These are phyloP conservation scores for Candida saitoana DNA, from an alignment of 805 yeast genomes.

Conservation along the genomic window DNA sequence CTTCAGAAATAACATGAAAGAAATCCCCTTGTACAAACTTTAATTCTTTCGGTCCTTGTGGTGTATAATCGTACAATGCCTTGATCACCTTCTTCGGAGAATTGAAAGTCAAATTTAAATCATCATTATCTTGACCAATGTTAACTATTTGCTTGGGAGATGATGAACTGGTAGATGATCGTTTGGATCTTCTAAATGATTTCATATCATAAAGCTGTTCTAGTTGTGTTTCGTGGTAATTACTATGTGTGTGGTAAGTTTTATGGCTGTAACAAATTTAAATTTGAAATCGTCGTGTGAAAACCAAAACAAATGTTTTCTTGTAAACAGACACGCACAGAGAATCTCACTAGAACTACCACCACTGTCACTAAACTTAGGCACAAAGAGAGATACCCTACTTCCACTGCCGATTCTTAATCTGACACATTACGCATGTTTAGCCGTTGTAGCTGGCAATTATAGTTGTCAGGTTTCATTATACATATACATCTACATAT, in stretches of 20 bases:
- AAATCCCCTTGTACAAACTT: slow-evolving; percentile 80
- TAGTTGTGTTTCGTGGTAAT: not conserved
- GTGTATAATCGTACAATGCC: slow-evolving; percentile 72
- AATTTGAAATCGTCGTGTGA: not conserved
- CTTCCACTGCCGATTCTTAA: no score
- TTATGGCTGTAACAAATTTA: not conserved
- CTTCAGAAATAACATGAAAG: slow-evolving; percentile 59
- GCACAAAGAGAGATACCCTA: no score
- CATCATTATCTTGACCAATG: slow-evolving; percentile 16
- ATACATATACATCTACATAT: no score
- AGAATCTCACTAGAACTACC: no score
- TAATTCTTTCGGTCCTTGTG: slow-evolving; percentile 79
- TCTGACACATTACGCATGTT: no score
- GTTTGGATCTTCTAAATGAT: slow-evolving; percentile 39
- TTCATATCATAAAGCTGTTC: slow-evolving; percentile 26
- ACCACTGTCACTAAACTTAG: no score
- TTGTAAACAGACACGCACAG: no score
- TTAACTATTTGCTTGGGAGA: slow-evolving; percentile 33
- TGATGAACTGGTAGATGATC: slow-evolving; percentile 29
- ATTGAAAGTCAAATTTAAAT: slow-evolving; percentile 13
- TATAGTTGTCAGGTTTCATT: no score
- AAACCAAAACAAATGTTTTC: not conserved
- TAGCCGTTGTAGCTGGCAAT: no score
- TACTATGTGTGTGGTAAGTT: not conserved
- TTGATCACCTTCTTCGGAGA: slow-evolving; percentile 81